Evolutionary conservation across 371 early-diverging fungal genomes (phyloP), one percentile per base, ranked within the genome.

Genomic region (Encephalitozoon cuniculi): DNA sequence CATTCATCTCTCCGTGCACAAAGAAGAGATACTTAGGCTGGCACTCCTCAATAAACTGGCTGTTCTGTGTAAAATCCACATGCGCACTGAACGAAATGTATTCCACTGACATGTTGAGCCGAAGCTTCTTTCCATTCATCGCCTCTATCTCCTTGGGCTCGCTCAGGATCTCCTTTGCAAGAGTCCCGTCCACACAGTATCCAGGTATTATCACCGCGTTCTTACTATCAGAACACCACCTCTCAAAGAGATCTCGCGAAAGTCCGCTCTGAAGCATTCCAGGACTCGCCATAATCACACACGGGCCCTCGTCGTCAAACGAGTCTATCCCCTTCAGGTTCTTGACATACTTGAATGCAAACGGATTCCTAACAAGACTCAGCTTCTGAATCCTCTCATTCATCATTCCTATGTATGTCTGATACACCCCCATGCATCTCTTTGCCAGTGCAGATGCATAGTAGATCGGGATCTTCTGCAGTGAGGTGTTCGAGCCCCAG

Each of bases 371-470:
- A 9, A 89, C 89, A 51, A 90, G 89, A 78, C 93, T 90, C 82
- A 94, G 93, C 78, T 90, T 89, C 51, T 94, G 88, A 77, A 98
- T 97, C 70, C 90, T 88, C 51, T 90, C 89, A 84, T 97, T 98
- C 99, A 99, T 98, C 93, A 95, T 95, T 87, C 96, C 93, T 78
- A 95, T 91, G 84, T 96, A 99, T 1, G 96, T 96, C 81, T 97
- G 94, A 85, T 96, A 99, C 9, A 99, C 92, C 8, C 92, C 90
- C 89, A 96, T 95, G 85, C 98, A 97, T 80, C 91, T 91, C 79
- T 94, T 94, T 41, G 98, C 98, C 65, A 99, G 85, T 21, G 94
- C 89, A 26, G 93, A 92, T 2, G 95, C 97, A 86, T 97, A 99
- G 79, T 94, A 97, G 54, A 99, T 93, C 0, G 98, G 99, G 15